Conservation (phyloP, 805 yeast species). For the Blastobotrys muscicola region DNA sequence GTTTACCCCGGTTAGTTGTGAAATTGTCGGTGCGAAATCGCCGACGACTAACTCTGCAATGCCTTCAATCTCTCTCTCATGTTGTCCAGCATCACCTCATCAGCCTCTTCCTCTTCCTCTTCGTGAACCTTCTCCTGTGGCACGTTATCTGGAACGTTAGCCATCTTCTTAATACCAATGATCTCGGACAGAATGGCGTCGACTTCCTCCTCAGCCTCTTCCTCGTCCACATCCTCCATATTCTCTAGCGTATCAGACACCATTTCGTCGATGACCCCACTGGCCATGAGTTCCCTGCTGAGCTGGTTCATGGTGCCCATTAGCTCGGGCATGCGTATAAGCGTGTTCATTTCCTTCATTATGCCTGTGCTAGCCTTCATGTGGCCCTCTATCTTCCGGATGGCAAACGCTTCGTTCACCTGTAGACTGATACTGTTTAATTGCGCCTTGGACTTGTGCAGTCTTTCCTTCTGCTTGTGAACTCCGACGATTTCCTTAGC, state of each 20-base stretch:
- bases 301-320: constrained; percentile 76
- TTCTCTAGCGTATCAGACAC: constrained; percentile 79
- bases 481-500: constrained; percentile 74
- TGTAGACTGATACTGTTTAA: constrained; percentile 81
- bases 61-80: constrained; percentile 89
- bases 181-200: constrained; percentile 30
- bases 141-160: constrained; percentile 21
- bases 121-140: constrained; percentile 13
- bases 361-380: constrained; percentile 68
- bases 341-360: constrained; percentile 79
- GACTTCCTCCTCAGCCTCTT: constrained; percentile 29
- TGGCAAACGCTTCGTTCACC: constrained; percentile 81
- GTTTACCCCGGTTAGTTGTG: no score
- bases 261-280: constrained; percentile 82
- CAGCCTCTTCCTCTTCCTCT: constrained; percentile 49
- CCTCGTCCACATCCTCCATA: constrained; percentile 39
- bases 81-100: constrained; percentile 63
- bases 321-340: constrained; percentile 71
- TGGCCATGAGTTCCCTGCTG: constrained; percentile 67
- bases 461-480: constrained; percentile 61
- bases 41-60: constrained; percentile 46
- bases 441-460: constrained; percentile 76
- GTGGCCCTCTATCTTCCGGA: constrained; percentile 73
- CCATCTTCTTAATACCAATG: constrained; percentile 32
- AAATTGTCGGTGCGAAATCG: no score